Conservation (phyloP, 1,284 basidiomycete genomes). For the Ceratobasidium sp. region DNA sequence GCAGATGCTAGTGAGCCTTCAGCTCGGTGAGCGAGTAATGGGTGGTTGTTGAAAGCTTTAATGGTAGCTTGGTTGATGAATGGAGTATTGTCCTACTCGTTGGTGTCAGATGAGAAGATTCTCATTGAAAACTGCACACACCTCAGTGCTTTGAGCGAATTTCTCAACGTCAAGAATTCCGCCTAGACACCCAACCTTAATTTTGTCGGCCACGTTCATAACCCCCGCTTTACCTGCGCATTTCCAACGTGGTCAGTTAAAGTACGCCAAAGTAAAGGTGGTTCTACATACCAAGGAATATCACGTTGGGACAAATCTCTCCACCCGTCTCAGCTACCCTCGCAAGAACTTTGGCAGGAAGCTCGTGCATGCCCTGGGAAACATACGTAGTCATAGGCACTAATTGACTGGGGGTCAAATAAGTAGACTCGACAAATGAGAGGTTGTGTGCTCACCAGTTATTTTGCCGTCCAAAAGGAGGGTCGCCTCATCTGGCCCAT, state of each 20-base stretch:
- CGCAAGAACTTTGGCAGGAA: constrained; percentile 80
- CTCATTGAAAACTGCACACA: constrained; percentile 21
- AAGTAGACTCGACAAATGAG: constrained; percentile 32
- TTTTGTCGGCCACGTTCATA: constrained; percentile 83
- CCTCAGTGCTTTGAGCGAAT: constrained; percentile 56
- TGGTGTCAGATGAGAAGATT: constrained; percentile 11
- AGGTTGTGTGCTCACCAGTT: constrained; percentile 63
- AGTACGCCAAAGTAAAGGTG: background rate
- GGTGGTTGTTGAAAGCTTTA: constrained; percentile 41
- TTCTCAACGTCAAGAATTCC: constrained; percentile 77
- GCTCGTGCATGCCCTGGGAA: constrained; percentile 82
- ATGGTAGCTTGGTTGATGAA: constrained; percentile 46
- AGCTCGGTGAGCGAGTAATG: constrained; percentile 43
- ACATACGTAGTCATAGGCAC: constrained; percentile 94
- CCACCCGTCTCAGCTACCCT: constrained; percentile 81
- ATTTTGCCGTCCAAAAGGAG: constrained; percentile 76
- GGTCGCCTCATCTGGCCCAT: constrained; percentile 61
- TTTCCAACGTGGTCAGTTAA: background rate
- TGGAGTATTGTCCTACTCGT: constrained; percentile 51
- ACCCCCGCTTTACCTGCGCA: constrained; percentile 82
- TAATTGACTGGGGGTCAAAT: constrained; percentile 54
- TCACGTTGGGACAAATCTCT: constrained; percentile 84
- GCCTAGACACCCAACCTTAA: constrained; percentile 88
- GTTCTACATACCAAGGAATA: constrained; percentile 78
- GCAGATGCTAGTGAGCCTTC: constrained; percentile 73